These are phyloP conservation scores for Boletus sp. DNA, from an alignment of 1,284 basidiomycete species.

Conservation along the genomic window DNA sequence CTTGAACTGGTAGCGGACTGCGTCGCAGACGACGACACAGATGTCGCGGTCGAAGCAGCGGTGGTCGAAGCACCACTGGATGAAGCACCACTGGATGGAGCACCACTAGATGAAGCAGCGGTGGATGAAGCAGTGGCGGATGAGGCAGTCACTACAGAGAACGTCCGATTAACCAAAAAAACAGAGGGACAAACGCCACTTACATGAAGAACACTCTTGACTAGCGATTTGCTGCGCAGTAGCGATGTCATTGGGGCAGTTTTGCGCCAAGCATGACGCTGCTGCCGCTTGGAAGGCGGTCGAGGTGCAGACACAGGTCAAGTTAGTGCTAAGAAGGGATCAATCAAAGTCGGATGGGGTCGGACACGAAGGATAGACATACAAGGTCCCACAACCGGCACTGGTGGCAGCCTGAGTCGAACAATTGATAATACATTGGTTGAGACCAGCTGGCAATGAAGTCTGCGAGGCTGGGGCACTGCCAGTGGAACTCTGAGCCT, in stretches of 20 bases:
- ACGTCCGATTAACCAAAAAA: background rate
- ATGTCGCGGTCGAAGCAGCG: background rate
- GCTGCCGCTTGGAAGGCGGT: slow-evolving; percentile 28
- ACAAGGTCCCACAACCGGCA: slow-evolving; percentile 22
- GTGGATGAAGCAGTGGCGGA: background rate
- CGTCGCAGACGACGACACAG: background rate
- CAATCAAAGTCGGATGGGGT: background rate
- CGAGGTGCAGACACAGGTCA: slow-evolving; percentile 29
- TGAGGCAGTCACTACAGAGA: background rate
- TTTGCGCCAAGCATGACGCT: slow-evolving; percentile 16
- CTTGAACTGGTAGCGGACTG: slow-evolving; percentile 10
- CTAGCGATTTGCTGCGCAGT: slow-evolving; percentile 17
- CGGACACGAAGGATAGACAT: slow-evolving; percentile 1
- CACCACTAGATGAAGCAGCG: too few relatives aligned
- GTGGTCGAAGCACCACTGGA: too few relatives aligned
- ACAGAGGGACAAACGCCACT: background rate
- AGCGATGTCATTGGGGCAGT: slow-evolving; percentile 20
- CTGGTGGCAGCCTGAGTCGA: background rate
- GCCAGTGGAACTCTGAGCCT: slow-evolving; percentile 20
- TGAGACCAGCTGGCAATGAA: slow-evolving; percentile 1
- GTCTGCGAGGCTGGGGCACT: background rate
- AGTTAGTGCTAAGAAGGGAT: slow-evolving; percentile 24
- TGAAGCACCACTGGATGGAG: too few relatives aligned
- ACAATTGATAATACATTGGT: slow-evolving; percentile 19
- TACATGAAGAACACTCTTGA: slow-evolving; percentile 21